Percentiles rank a stretch among this genome's conserved stretches.
phyloP scores from a whole-genome alignment of 352 stramenopile genomes.

The Globisporangium okanoganense region DNA sequence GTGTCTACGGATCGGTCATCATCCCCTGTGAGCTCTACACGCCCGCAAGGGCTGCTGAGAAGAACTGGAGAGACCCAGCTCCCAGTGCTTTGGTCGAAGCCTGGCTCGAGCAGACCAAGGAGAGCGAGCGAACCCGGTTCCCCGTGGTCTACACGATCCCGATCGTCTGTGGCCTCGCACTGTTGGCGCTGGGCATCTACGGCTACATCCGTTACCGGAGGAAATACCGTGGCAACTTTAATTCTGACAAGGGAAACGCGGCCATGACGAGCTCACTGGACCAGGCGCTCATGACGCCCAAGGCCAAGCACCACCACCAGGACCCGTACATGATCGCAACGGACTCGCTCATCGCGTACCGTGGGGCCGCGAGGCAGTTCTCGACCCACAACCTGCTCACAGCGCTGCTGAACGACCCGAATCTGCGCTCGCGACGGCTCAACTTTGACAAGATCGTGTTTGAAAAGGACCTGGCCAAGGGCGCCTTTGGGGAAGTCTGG shows the following conservation, averaged over 20 bases:
- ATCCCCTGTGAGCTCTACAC: slow-evolving; percentile 27
- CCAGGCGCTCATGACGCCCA: slow-evolving; percentile 10
- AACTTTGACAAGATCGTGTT: slow-evolving; percentile 38
- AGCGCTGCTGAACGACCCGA: slow-evolving; percentile 30
- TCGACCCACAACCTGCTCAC: slow-evolving; percentile 13
- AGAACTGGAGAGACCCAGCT: slow-evolving; percentile 10
- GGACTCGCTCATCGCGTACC: slow-evolving; percentile 14
- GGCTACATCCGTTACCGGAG: slow-evolving; percentile 2
- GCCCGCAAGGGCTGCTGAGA: slow-evolving; percentile 10
- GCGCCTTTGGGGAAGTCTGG: slow-evolving; percentile 59
- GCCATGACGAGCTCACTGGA: neutral
- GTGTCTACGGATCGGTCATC: slow-evolving; percentile 24
- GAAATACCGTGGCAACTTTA: slow-evolving; percentile 14
- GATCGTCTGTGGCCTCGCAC: neutral
- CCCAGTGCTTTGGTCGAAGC: slow-evolving; percentile 14
- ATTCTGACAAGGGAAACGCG: slow-evolving; percentile 6
- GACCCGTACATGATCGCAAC: slow-evolving; percentile 17
- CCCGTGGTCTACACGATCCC: slow-evolving; percentile 3
- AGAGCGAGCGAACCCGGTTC: neutral
- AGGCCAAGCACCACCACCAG: neutral
- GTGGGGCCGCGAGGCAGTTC: slow-evolving; percentile 5
- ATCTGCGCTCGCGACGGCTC: slow-evolving; percentile 31
- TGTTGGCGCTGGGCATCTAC: neutral
- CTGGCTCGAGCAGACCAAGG: slow-evolving; percentile 20
- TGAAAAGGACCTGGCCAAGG: slow-evolving; percentile 30